phyloP scores from a whole-genome alignment of 768 basidiomycete species.

The Psilocybe subaeruginosa region DNA sequence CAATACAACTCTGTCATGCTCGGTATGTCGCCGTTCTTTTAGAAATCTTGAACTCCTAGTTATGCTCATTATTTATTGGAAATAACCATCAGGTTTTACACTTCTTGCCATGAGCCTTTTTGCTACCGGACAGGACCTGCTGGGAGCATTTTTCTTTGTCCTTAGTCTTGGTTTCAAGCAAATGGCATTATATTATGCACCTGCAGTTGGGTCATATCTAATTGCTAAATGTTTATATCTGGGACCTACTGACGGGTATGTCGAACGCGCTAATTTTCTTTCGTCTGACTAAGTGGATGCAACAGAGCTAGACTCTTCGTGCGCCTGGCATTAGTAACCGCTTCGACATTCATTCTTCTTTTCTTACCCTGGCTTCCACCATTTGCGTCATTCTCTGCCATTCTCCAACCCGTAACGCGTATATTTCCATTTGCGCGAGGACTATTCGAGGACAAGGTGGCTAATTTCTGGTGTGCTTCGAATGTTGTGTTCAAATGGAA shows the following conservation, averaged over 20 bases:
- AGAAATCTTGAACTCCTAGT: neutral
- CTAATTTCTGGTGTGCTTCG: conserved; percentile 96
- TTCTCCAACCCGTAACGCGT: conserved; percentile 70
- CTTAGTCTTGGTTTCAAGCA: conserved; percentile 93
- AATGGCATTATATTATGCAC: conserved; percentile 94
- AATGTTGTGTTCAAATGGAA: conserved; percentile 91
- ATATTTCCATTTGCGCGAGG: conserved; percentile 94
- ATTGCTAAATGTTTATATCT: conserved; percentile 88
- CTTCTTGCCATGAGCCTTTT: conserved; percentile 74
- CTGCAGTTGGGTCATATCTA: conserved; percentile 89
- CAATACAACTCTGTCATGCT: conserved; percentile 97
- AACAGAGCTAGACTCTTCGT: conserved; percentile 57
- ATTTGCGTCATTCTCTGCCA: conserved; percentile 49
- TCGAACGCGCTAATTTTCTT: neutral
- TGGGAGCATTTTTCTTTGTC: conserved; percentile 81
- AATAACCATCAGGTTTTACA: conserved; percentile 51
- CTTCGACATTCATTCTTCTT: conserved; percentile 63
- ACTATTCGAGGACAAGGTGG: conserved; percentile 94
- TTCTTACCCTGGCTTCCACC: conserved; percentile 84
- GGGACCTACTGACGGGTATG: conserved; percentile 72
- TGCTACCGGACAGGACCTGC: conserved; percentile 64
- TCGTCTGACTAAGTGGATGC: neutral
- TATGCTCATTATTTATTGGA: conserved; percentile 2
- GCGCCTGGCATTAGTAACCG: conserved; percentile 65
- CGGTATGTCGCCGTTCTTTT: conserved; percentile 44